Evolutionary conservation across 169 alveolate genomes (phyloP).

Genomic region (Amoebophrya sp.): DNA sequence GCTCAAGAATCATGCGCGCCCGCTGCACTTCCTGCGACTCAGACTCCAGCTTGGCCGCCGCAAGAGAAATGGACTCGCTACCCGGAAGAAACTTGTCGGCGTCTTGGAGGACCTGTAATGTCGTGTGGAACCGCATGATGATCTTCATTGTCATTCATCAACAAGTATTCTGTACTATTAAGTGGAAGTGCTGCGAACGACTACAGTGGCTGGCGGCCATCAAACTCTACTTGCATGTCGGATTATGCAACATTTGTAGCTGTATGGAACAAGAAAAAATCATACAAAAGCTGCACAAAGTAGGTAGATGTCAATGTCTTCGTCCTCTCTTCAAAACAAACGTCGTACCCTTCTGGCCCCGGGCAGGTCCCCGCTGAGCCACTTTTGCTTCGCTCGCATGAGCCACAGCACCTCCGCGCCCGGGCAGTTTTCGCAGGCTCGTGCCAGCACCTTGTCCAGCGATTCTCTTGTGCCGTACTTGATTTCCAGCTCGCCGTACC

Average conservation of each 20-base stretch:
- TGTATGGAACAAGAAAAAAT: too few relatives aligned
- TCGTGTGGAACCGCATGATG: too few relatives aligned
- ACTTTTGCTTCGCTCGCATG: conserved; percentile 78
- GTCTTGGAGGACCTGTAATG: not conserved
- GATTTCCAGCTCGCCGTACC: conserved; percentile 85
- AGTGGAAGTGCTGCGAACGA: too few relatives aligned
- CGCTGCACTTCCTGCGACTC: conserved; percentile 77
- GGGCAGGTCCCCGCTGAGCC: conserved; percentile 70
- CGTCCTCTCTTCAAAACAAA: not conserved
- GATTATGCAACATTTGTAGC: too few relatives aligned
- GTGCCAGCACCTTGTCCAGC: conserved; percentile 61
- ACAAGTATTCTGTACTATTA: too few relatives aligned
- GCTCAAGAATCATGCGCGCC: conserved; percentile 77
- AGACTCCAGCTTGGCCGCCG: conserved; percentile 80
- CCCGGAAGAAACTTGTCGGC: conserved; percentile 55
- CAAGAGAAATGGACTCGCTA: conserved; percentile 73
- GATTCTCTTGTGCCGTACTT: conserved; percentile 70
- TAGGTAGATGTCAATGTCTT: too few relatives aligned
- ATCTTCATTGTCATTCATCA: too few relatives aligned
- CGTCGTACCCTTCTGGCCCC: conserved; percentile 66
- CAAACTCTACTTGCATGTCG: too few relatives aligned
- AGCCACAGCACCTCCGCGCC: conserved; percentile 77
- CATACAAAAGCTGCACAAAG: too few relatives aligned
- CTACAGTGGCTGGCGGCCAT: too few relatives aligned
- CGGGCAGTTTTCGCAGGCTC: not conserved